Percentiles rank a stretch among this genome's conserved stretches.
Conservation (phyloP, 768 basidiomycete species). For the Mycena venus region DNA sequence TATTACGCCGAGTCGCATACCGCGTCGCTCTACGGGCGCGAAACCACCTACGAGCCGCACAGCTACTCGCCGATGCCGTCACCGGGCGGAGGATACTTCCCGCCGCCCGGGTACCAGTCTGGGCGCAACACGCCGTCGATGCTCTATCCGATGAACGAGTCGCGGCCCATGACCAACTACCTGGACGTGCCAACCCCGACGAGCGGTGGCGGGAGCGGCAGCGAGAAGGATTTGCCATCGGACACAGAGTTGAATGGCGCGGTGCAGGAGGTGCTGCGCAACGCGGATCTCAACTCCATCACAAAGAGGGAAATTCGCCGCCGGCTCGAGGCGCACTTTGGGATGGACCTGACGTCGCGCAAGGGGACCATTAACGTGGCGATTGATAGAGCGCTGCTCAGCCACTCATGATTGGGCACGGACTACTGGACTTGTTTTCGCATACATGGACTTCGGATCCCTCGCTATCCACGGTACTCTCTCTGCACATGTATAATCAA, state of each 20-base stretch:
- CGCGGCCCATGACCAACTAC: constrained; percentile 82
- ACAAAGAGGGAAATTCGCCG: constrained; percentile 94
- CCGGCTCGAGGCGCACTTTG: constrained; percentile 86
- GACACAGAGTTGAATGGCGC: constrained; percentile 77
- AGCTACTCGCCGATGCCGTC: constrained; percentile 83
- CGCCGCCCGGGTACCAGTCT: constrained; percentile 81
- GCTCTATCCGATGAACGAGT: constrained; percentile 65
- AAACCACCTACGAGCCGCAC: constrained; percentile 87
- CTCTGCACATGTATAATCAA: too few relatives aligned
- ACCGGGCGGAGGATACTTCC: constrained; percentile 66
- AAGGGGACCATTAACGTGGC: constrained; percentile 83
- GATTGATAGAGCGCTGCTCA: constrained; percentile 79
- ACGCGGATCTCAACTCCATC: constrained; percentile 88
- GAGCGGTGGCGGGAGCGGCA: constrained; percentile 66
- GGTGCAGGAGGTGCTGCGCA: constrained; percentile 79
- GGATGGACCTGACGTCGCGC: constrained; percentile 78
- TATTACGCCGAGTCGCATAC: constrained; percentile 83
- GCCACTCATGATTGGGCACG: constrained; percentile 53
- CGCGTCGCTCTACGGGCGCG: constrained; percentile 87
- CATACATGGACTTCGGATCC: too few relatives aligned
- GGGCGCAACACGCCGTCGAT: constrained; percentile 84
- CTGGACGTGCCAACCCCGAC: constrained; percentile 77
- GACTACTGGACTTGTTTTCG: too few relatives aligned
- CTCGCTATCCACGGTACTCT: too few relatives aligned
- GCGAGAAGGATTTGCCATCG: constrained; percentile 59